Percentiles rank a stretch among this genome's conserved stretches.
Evolutionary conservation across 176 grass and related monocot genomes (phyloP).

Genomic region (Microstegium vimineum): DNA sequence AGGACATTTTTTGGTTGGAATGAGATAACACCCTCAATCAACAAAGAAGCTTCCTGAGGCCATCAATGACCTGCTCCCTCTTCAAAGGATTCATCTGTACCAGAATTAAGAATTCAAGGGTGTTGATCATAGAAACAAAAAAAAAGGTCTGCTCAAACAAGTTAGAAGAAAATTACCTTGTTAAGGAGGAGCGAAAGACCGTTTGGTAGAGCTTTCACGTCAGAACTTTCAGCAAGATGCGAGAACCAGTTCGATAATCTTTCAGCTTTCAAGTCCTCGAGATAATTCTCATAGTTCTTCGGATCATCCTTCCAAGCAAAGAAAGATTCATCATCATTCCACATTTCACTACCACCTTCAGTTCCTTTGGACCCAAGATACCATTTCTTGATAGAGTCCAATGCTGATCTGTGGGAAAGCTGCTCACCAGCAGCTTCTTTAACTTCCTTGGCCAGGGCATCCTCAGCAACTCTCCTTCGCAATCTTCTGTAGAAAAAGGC

Average conservation of each 20-base stretch:
- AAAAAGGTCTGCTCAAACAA: background rate
- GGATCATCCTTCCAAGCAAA: slow-evolving; percentile 77
- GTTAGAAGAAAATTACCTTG: slow-evolving; percentile 53
- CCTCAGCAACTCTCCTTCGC: slow-evolving; percentile 68
- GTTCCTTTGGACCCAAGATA: slow-evolving; percentile 37
- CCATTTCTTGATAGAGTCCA: slow-evolving; percentile 70
- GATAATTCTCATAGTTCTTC: slow-evolving; percentile 61
- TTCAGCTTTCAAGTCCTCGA: slow-evolving; percentile 70
- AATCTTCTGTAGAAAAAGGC: slow-evolving; percentile 89
- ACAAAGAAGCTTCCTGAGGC: slow-evolving; percentile 62
- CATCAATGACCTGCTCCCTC: slow-evolving; percentile 56
- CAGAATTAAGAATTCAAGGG: slow-evolving; percentile 20
- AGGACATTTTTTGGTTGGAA: background rate
- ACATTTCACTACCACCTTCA: slow-evolving; percentile 32
- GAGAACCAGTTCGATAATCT: slow-evolving; percentile 55
- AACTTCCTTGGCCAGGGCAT: slow-evolving; percentile 57
- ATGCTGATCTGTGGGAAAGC: slow-evolving; percentile 50
- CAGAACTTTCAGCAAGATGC: slow-evolving; percentile 57
- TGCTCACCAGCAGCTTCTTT: slow-evolving; percentile 64
- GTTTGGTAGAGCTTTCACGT: slow-evolving; percentile 58
- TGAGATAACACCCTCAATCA: slow-evolving; percentile 14
- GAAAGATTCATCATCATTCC: slow-evolving; percentile 87
- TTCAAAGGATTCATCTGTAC: slow-evolving; percentile 84
- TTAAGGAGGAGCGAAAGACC: slow-evolving; percentile 64
- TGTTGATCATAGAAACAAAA: background rate